Evolutionary conservation across 2,329 filamentous ascomycete species (phyloP).

Genomic region (Microdochium bolleyi): DNA sequence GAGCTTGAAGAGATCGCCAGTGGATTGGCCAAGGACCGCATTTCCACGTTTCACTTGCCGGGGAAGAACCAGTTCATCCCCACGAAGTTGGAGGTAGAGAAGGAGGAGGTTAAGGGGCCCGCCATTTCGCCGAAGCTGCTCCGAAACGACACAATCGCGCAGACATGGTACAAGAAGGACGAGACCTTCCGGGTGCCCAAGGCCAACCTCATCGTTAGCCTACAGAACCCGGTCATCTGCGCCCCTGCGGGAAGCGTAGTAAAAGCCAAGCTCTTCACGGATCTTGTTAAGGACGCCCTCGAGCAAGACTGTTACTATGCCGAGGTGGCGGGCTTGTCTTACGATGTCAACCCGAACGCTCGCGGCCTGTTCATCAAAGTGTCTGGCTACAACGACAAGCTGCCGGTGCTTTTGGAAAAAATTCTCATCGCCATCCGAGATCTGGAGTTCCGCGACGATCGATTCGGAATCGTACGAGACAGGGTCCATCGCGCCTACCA

Average conservation of each 20-base stretch:
- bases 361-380: slow-evolving; percentile 72
- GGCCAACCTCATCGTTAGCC: slow-evolving; percentile 74
- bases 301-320: slow-evolving; percentile 95
- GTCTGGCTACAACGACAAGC: slow-evolving; percentile 93
- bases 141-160: slow-evolving; percentile 70
- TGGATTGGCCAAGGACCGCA: slow-evolving; percentile 48
- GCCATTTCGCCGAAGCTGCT: slow-evolving; percentile 71
- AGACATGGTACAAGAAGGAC: slow-evolving; percentile 97
- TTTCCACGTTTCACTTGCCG: slow-evolving; percentile 72
- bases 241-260: slow-evolving; percentile 71
- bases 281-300: slow-evolving; percentile 79
- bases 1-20: slow-evolving; percentile 60
- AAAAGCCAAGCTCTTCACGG: slow-evolving; percentile 72
- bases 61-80: slow-evolving; percentile 96
- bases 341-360: slow-evolving; percentile 65
- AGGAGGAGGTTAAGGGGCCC: slow-evolving; percentile 74
- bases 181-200: slow-evolving; percentile 98
- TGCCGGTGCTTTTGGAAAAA: slow-evolving; percentile 83
- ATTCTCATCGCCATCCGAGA: slow-evolving; percentile 79
- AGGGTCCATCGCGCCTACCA: slow-evolving; percentile 66
- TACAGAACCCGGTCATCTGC: slow-evolving; percentile 72
- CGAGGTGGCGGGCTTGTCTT: slow-evolving; percentile 82
- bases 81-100: slow-evolving; percentile 86
- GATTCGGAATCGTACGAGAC: slow-evolving; percentile 89
- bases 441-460: slow-evolving; percentile 73